phyloP scores from a whole-genome alignment of 2,329 filamentous ascomycete species.

The Didymella keratinophila region DNA sequence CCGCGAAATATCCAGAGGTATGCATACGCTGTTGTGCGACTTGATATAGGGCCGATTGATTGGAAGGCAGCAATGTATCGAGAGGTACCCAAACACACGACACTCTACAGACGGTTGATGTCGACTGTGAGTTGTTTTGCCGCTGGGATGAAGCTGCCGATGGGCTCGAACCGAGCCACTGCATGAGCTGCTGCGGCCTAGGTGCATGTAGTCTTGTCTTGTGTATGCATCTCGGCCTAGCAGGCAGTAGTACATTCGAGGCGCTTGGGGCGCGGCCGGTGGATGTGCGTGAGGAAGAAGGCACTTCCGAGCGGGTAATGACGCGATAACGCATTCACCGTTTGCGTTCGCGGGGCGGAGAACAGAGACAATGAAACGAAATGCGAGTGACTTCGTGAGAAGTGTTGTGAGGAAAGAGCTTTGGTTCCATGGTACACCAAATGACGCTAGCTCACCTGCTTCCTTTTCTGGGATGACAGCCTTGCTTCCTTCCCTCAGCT shows the following conservation, averaged over 20 bases:
- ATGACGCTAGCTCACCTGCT: background rate
- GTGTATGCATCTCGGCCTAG: background rate
- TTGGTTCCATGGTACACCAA: slow-evolving; percentile 2
- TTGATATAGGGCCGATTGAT: background rate
- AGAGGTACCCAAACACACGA: background rate
- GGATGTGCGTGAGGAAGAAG: background rate
- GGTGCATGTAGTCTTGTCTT: slow-evolving; percentile 2
- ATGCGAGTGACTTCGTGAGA: background rate
- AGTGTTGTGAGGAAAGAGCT: slow-evolving; percentile 1
- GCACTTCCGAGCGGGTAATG: background rate
- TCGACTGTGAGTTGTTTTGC: background rate
- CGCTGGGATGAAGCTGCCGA: background rate
- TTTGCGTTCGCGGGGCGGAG: background rate
- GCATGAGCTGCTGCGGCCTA: slow-evolving; percentile 4
- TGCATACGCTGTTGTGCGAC: background rate
- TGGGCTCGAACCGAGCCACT: slow-evolving; percentile 1
- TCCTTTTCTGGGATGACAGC: slow-evolving; percentile 1
- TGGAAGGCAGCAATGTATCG: background rate
- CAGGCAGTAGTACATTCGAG: background rate
- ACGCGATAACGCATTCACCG: background rate
- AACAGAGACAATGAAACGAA: background rate
- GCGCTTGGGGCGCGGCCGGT: slow-evolving; percentile 10
- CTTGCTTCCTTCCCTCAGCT: slow-evolving; percentile 4
- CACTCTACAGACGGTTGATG: background rate
- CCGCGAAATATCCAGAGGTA: background rate